phyloP scores from a whole-genome alignment of 352 stramenopile species.

The Phytopythium litorale region DNA sequence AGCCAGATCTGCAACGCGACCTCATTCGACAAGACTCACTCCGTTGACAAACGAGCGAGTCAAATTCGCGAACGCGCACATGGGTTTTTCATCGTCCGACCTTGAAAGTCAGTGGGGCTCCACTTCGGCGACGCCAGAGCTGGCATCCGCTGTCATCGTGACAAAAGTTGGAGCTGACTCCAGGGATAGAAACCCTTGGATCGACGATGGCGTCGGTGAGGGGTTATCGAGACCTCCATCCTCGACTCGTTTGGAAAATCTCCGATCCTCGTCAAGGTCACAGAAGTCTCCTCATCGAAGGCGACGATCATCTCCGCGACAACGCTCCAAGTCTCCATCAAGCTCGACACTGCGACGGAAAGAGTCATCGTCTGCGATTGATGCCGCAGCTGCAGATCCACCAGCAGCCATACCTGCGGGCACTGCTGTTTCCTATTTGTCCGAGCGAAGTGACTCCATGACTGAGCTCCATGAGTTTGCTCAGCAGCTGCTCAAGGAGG shows the following conservation, averaged over 20 bases:
- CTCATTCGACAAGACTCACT: constrained; percentile 30
- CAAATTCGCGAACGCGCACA: constrained; percentile 27
- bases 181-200: neutral
- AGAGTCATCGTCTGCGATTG: neutral
- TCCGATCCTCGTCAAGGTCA: neutral
- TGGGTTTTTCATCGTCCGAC: neutral
- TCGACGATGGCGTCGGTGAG: neutral
- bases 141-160: neutral
- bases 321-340: constrained; percentile 9
- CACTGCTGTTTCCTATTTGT: neutral
- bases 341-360: neutral
- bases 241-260: neutral
- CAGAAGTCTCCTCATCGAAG: constrained; percentile 8
- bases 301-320: constrained; percentile 6
- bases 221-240: neutral
- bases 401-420: neutral
- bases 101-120: neutral
- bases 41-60: constrained; percentile 35
- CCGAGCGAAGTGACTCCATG: constrained; percentile 22
- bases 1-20: constrained; percentile 24
- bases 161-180: neutral
- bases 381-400: neutral
- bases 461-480: constrained; percentile 56
- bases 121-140: neutral
- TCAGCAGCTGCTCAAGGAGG: constrained; percentile 53